Evolutionary conservation across 768 basidiomycete genomes (phyloP).

Genomic region (Russula abietina): DNA sequence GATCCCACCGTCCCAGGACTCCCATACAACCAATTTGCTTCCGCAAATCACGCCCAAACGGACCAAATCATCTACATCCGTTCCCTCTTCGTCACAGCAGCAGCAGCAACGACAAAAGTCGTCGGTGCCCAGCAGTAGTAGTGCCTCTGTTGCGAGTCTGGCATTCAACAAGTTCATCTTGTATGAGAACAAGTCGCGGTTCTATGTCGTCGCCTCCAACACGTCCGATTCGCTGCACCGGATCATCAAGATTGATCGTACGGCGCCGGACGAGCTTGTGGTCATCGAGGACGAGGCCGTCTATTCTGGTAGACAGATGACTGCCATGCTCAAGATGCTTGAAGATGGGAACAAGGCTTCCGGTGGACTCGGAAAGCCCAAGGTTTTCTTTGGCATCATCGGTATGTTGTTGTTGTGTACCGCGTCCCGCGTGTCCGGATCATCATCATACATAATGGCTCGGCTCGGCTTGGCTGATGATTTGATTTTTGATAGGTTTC

Average conservation of each 20-base stretch:
- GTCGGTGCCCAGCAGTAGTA: background rate
- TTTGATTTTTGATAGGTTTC: constrained; percentile 54
- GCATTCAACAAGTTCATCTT: constrained; percentile 78
- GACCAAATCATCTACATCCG: background rate
- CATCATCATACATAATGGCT: background rate
- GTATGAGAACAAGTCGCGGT: constrained; percentile 87
- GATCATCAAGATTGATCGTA: constrained; percentile 91
- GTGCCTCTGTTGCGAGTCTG: constrained; percentile 9
- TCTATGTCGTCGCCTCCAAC: constrained; percentile 90
- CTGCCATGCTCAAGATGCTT: constrained; percentile 86
- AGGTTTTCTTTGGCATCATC: constrained; percentile 76
- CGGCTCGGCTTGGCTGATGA: background rate
- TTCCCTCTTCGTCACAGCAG: background rate
- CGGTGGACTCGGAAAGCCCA: constrained; percentile 78
- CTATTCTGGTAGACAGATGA: constrained; percentile 88
- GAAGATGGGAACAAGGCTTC: constrained; percentile 89
- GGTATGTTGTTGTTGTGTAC: constrained; percentile 48
- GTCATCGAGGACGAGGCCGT: constrained; percentile 85
- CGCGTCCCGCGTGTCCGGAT: no score
- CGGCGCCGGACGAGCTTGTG: constrained; percentile 62
- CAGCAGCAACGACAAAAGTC: background rate
- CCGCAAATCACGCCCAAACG: background rate
- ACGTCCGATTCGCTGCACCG: constrained; percentile 82
- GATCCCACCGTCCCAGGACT: background rate
- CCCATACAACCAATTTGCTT: background rate